Evolutionary conservation across 1,284 basidiomycete genomes (phyloP), one percentile per base, ranked within the genome.

Genomic region (Ceratobasidium sp.): DNA sequence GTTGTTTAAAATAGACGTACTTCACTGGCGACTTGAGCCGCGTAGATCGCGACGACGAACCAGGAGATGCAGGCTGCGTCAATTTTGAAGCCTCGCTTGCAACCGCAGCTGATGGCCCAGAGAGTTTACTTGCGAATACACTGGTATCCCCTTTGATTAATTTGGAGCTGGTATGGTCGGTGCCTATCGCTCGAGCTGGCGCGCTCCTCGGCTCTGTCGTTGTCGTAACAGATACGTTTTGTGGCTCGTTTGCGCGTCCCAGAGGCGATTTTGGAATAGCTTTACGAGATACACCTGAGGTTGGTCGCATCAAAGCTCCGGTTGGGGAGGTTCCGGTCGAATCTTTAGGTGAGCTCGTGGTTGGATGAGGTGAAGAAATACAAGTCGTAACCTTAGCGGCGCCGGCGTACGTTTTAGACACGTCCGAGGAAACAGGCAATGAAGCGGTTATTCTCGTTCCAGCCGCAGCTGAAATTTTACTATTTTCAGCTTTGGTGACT

Each of bases 31-130:
- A 64, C 20, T 52, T 23, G 17, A 26, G 40, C 28, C 54, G 57
- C n/a, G 44, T 38, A 62, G 71, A 33, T 64, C 33, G 28, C 50
- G 59, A 59, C n/a, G 48, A 40, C 12, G 59, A 71, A 48, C 56
- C 15, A 42, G 59, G 17, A 23, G 71, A 26, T 64, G 26, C 26
- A 52, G 17, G 26, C 12, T 13, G 46, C n/a, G 46, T 40, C 2
- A 10, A 46, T 9, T 64, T 64, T 40, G 59, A 40, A 42, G 57
- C 17, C 42, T 44, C 48, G 33, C n/a, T 12, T 28, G 23, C 17
- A 23, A 48, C 64, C n/a, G 23, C n/a, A 20, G 23, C 12, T 48
- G 48, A n/a, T 28, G 13, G 59, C 15, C 33, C 12, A n/a, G 38
- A n/a, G 5, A 38, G 17, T 33, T 42, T 42, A 38, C 12, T 42